These are phyloP conservation scores for Anethum foeniculum DNA, from an alignment of 140 eudicot species.

Conservation along the genomic window DNA sequence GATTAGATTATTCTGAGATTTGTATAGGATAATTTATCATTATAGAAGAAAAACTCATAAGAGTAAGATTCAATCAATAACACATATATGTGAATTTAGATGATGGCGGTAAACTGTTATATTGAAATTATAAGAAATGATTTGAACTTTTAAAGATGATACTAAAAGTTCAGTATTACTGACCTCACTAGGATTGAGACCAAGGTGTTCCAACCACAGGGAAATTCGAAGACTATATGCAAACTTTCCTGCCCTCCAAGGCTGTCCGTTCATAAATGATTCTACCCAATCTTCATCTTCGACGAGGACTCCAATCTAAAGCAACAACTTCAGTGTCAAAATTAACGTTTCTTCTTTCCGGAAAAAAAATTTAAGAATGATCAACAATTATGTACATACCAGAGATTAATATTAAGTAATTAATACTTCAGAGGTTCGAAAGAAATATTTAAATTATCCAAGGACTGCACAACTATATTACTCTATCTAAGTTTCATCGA, in stretches of 20 bases:
- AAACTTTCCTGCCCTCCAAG: conserved; percentile 90
- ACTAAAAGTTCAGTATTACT: conserved; percentile 21
- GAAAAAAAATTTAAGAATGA: too few relatives aligned
- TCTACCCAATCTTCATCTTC: conserved; percentile 81
- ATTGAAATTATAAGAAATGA: not conserved
- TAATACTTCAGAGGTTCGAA: not conserved
- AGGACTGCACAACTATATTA: not conserved
- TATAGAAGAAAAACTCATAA: not conserved
- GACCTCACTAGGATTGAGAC: conserved; percentile 64
- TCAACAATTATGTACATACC: not conserved
- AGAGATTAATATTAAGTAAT: not conserved
- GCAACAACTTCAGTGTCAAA: conserved; percentile 18
- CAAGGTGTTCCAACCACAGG: conserved; percentile 94
- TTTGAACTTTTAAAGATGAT: not conserved
- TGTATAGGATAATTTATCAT: not conserved
- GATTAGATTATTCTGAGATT: conserved; percentile 46
- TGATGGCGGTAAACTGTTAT: not conserved
- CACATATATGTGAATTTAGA: not conserved
- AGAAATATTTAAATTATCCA: not conserved
- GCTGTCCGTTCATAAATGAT: conserved; percentile 75
- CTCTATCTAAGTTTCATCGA: not conserved
- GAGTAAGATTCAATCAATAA: not conserved
- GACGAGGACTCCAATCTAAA: conserved; percentile 71
- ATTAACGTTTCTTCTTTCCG: not conserved
- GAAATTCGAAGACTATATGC: conserved; percentile 64